Conservation (phyloP, 352 stramenopile genomes). For the Hyaloperonospora brassicae region DNA sequence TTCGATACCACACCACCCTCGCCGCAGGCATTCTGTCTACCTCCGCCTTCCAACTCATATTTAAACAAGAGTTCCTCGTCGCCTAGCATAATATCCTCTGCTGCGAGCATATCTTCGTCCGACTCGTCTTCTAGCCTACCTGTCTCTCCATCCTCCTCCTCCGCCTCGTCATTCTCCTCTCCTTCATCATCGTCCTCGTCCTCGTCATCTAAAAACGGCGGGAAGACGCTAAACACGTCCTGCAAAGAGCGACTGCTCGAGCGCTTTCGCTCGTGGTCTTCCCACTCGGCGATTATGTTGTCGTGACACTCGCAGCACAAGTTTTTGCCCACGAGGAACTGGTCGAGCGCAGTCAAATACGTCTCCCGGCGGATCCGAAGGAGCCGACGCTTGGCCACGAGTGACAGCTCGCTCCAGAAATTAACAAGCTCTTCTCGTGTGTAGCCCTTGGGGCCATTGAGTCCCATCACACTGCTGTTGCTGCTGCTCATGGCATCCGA, state of each 20-base stretch:
- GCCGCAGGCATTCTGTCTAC: slow-evolving; percentile 13
- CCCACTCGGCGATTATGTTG: slow-evolving; percentile 77
- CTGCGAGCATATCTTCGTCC: slow-evolving; percentile 32
- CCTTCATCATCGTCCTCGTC: slow-evolving; percentile 55
- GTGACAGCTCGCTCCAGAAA: slow-evolving; percentile 6
- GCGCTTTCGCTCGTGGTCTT: slow-evolving; percentile 62
- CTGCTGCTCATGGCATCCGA: slow-evolving; percentile 23
- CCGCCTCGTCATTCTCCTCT: slow-evolving; percentile 29
- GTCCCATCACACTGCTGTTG: too few species aligned
- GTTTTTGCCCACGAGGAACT: slow-evolving; percentile 71
- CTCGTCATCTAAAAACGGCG: slow-evolving; percentile 63
- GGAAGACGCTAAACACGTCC: slow-evolving; percentile 71
- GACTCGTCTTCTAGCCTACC: slow-evolving; percentile 34
- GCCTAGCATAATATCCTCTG: slow-evolving; percentile 39
- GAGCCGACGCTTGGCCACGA: slow-evolving; percentile 54
- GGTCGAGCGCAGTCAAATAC: slow-evolving; percentile 58
- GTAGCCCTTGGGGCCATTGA: too few species aligned
- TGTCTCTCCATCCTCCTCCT: slow-evolving; percentile 15
- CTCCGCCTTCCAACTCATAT: slow-evolving; percentile 56
- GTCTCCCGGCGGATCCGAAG: slow-evolving; percentile 66
- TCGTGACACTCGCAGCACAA: slow-evolving; percentile 79
- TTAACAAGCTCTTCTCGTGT: too few species aligned
- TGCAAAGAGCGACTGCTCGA: slow-evolving; percentile 59
- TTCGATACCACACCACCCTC: slow-evolving; percentile 42
- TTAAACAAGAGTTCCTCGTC: slow-evolving; percentile 67